Conservation (phyloP, 495 filamentous ascomycete species). For the Trichocladium uniseriatum region DNA sequence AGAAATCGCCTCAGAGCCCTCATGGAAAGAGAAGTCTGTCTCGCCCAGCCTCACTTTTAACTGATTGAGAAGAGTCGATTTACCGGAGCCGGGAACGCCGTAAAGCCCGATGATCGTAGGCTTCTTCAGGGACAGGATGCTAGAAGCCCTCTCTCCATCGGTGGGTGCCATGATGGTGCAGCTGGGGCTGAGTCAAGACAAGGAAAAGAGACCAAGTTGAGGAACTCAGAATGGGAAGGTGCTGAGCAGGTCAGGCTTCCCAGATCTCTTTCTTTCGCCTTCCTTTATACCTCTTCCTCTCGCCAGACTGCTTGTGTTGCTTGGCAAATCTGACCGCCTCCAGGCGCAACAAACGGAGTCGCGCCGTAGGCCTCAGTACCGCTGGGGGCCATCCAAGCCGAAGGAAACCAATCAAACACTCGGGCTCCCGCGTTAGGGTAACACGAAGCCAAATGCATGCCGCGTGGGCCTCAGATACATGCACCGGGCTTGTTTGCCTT, state of each 20-base stretch:
- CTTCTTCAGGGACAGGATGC: slow-evolving; percentile 7
- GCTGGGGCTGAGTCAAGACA: too few species aligned
- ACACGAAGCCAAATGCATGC: not conserved
- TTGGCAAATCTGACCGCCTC: not conserved
- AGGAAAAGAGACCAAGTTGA: too few species aligned
- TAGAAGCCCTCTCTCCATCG: not conserved
- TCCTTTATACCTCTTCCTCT: not conserved
- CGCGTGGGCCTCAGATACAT: not conserved
- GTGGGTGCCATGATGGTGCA: not conserved
- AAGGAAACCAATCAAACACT: not conserved
- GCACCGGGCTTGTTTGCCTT: not conserved
- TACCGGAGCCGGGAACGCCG: slow-evolving; percentile 54
- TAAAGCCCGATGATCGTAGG: slow-evolving; percentile 50
- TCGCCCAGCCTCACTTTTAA: slow-evolving; percentile 33
- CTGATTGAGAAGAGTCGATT: slow-evolving; percentile 40
- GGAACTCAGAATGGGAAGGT: too few species aligned
- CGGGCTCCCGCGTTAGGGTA: not conserved
- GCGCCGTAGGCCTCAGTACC: not conserved
- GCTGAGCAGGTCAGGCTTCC: too few species aligned
- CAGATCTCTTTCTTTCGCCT: too few species aligned
- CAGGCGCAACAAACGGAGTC: not conserved
- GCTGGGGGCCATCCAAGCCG: not conserved
- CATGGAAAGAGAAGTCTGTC: slow-evolving; percentile 40
- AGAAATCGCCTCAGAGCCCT: slow-evolving; percentile 46
- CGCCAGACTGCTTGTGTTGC: too few species aligned